Evolutionary conservation across 805 yeast genomes (phyloP).

Genomic region (Yarrowia sp.): DNA sequence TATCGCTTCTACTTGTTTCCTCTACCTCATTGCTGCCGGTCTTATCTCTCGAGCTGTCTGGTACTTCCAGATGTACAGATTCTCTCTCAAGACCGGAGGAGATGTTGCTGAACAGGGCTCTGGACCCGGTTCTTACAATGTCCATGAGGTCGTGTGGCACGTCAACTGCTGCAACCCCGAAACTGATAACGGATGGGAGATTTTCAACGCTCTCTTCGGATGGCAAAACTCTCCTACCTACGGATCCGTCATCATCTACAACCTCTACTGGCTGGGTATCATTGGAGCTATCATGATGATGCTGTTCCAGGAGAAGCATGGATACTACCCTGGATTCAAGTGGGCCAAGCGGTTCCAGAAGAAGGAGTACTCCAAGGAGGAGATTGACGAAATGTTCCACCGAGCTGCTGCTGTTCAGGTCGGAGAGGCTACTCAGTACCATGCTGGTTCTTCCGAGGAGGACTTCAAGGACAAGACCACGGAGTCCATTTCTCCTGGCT

Average conservation of each 20-base stretch:
- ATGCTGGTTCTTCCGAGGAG: background rate
- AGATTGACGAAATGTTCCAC: constrained; percentile 40
- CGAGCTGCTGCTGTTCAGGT: constrained; percentile 28
- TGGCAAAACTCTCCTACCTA: constrained; percentile 97
- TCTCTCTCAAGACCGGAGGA: constrained; percentile 74
- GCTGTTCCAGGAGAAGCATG: constrained; percentile 79
- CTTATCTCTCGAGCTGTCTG: constrained; percentile 90
- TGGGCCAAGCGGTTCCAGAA: constrained; percentile 34
- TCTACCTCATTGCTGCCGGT: constrained; percentile 89
- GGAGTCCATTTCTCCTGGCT: background rate
- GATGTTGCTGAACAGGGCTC: constrained; percentile 90
- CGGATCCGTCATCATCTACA: constrained; percentile 87
- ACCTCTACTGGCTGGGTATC: constrained; percentile 78
- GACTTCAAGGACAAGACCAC: background rate
- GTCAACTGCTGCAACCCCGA: constrained; percentile 97
- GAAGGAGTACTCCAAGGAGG: constrained; percentile 37
- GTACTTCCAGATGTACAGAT: constrained; percentile 74
- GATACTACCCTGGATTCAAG: constrained; percentile 72
- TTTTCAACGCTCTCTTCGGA: constrained; percentile 89
- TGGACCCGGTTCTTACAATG: constrained; percentile 94
- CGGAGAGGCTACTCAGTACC: constrained; percentile 30
- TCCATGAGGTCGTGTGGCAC: constrained; percentile 82
- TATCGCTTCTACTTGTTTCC: constrained; percentile 80
- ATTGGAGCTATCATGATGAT: constrained; percentile 56
- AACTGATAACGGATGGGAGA: constrained; percentile 92